Evolutionary conservation across 2,329 filamentous ascomycete genomes (phyloP).

Genomic region (Sphaerulina musiva): DNA sequence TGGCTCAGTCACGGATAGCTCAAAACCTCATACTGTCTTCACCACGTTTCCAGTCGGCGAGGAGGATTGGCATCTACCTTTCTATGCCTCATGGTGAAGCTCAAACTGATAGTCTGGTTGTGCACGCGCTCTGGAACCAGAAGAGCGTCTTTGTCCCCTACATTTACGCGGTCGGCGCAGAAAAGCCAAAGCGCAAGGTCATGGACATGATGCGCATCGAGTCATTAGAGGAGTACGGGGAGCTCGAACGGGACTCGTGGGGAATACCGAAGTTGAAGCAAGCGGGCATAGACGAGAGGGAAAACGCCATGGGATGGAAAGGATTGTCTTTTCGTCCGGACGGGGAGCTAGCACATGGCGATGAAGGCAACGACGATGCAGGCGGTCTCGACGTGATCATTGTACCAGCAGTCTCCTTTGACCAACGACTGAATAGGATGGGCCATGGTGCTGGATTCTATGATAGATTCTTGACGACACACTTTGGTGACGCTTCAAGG

Average conservation of each 20-base stretch:
- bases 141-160: constrained; percentile 92
- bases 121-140: constrained; percentile 60
- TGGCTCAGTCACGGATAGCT: constrained; percentile 63
- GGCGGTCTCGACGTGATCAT: constrained; percentile 73
- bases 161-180: constrained; percentile 40
- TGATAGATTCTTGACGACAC: constrained; percentile 81
- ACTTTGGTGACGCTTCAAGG: constrained; percentile 40
- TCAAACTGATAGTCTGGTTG: constrained; percentile 74
- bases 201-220: constrained; percentile 93
- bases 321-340: constrained; percentile 41
- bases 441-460: constrained; percentile 97
- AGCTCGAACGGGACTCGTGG: constrained; percentile 74
- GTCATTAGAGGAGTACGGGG: constrained; percentile 69
- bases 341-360: constrained; percentile 19
- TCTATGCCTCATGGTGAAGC: constrained; percentile 88
- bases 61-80: constrained; percentile 75
- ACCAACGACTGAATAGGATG: constrained; percentile 64
- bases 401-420: constrained; percentile 90
- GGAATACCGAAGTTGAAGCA: constrained; percentile 80
- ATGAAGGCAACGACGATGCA: constrained; percentile 19
- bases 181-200: constrained; percentile 49
- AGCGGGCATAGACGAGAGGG: constrained; percentile 57
- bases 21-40: constrained; percentile 60
- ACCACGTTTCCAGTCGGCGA: constrained; percentile 68
- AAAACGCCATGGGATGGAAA: constrained; percentile 65